Evolutionary conservation across 1,284 basidiomycete genomes (phyloP), one percentile per base, ranked within the genome.

Genomic region (Xerocomus subilludens): DNA sequence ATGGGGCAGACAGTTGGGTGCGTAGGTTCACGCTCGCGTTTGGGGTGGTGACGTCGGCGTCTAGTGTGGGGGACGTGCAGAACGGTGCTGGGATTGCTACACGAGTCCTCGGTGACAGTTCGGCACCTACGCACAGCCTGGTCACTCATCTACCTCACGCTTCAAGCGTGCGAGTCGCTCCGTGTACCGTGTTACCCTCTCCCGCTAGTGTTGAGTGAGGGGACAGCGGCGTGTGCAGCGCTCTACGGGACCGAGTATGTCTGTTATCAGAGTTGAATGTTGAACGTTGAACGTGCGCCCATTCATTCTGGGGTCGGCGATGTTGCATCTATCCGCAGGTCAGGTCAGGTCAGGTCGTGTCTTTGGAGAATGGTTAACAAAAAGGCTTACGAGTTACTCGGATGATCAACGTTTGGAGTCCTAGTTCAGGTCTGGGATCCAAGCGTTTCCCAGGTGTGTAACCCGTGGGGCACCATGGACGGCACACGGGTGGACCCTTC

Each of bases 1-100:
- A 97, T 79, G 96, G 91, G 1, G 85, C 84, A 1, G 91, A 93
- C 81, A 95, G 96, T 47, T 86, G 93, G 81, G 96, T 96, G 79
- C 74, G 90, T 83, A 7, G 87, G 2, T 89, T 89, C 74, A 84
- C 86, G 27, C 78, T 85, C 14, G 84, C 87, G n/a, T 88, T 89
- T 67, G 84, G 83, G 3, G 86, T 88, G 2, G 84, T 87, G 4
- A 88, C 86, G 2, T 89, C 88, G 76, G 84, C 87, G 3, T 77
- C 88, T 47, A 74, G 81, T 4, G 63, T 82, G 7, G 88, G 88
- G 5, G 87, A 89, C 65, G 76, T 75, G 30, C 80, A 84, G 25
- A 89, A 89, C 64, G 88, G 88, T 2, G 84, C 85, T 70, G 87
- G 88, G 0, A 86, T 89, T 35, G 79, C 85, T 27, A 88, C 88